Conservation (phyloP, 169 alveolate species). For the Plasmodium gonderi region DNA sequence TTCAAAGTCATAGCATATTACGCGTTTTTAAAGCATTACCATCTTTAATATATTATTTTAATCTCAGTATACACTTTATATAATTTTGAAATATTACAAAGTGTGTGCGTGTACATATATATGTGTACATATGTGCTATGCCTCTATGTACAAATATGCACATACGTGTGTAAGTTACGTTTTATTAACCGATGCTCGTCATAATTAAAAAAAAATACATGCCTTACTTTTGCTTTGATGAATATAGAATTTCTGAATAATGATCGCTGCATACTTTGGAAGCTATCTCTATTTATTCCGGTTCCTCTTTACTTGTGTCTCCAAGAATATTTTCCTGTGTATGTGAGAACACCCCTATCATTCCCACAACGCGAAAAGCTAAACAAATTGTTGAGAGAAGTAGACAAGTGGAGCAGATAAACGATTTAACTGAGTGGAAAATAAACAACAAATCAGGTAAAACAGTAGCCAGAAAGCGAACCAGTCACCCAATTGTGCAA, state of each 20-base stretch:
- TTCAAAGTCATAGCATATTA: slow-evolving; percentile 11
- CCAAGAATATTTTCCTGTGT: background rate
- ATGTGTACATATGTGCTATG: background rate
- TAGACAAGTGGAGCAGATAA: background rate
- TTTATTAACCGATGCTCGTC: background rate
- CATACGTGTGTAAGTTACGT: background rate
- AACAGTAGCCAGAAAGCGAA: background rate
- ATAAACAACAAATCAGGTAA: background rate
- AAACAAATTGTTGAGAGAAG: background rate
- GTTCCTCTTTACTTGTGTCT: slow-evolving; percentile 7
- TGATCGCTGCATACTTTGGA: slow-evolving; percentile 19
- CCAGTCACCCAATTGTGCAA: background rate
- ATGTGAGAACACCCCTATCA: background rate
- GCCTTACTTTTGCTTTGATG: slow-evolving; percentile 8
- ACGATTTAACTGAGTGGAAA: background rate
- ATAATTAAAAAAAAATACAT: background rate
- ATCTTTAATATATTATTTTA: background rate
- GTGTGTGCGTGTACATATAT: background rate
- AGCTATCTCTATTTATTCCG: background rate
- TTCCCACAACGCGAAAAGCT: background rate
- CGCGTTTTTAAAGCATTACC: background rate
- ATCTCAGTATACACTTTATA: background rate
- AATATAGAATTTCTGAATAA: slow-evolving; percentile 39
- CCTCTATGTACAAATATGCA: too few relatives aligned
- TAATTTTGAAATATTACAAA: slow-evolving; percentile 16